A percentile compares a stretch with the other conserved stretches of the same genome.
Evolutionary conservation across 2,329 filamentous ascomycete species (phyloP).

Genomic region (Chrysoporthe deuterocubensis): DNA sequence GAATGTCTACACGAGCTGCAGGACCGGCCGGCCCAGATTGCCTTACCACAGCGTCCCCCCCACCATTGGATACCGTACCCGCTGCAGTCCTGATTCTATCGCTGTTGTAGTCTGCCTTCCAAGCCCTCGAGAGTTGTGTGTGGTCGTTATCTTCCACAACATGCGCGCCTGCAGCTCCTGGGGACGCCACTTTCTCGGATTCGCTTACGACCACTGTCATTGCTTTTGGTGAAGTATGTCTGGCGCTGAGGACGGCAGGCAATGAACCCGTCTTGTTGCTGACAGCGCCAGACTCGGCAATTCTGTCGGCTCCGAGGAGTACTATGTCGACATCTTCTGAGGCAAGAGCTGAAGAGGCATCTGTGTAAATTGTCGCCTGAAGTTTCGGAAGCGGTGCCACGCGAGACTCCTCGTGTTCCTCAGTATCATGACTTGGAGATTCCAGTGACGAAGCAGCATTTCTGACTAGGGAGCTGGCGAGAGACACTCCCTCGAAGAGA

Average conservation of each 20-base stretch:
- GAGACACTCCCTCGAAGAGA: slow-evolving; percentile 65
- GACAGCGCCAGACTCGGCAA: slow-evolving; percentile 60
- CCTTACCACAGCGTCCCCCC: slow-evolving; percentile 10
- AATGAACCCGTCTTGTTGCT: slow-evolving; percentile 71
- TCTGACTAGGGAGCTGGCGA: slow-evolving; percentile 50
- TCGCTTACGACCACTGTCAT: slow-evolving; percentile 62
- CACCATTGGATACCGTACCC: slow-evolving; percentile 22
- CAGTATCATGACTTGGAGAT: neutral
- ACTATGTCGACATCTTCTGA: slow-evolving; percentile 58
- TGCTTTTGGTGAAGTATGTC: slow-evolving; percentile 48
- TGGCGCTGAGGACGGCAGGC: slow-evolving; percentile 59
- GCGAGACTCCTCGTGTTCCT: slow-evolving; percentile 10
- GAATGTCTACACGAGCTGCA: slow-evolving; percentile 40
- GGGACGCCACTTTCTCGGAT: slow-evolving; percentile 63
- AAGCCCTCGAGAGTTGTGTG: slow-evolving; percentile 53
- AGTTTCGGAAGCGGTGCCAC: slow-evolving; percentile 31
- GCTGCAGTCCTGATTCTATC: slow-evolving; percentile 32
- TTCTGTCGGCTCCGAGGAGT: slow-evolving; percentile 67
- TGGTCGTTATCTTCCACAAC: slow-evolving; percentile 55
- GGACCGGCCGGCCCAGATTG: neutral
- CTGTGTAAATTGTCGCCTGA: slow-evolving; percentile 58
- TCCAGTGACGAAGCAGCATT: slow-evolving; percentile 31
- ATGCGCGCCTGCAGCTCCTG: slow-evolving; percentile 48
- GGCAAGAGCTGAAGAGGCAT: slow-evolving; percentile 62
- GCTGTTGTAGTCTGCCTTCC: slow-evolving; percentile 42